Evolutionary conservation across 169 alveolate genomes (phyloP).

Genomic region (Plasmodium gaboni): DNA sequence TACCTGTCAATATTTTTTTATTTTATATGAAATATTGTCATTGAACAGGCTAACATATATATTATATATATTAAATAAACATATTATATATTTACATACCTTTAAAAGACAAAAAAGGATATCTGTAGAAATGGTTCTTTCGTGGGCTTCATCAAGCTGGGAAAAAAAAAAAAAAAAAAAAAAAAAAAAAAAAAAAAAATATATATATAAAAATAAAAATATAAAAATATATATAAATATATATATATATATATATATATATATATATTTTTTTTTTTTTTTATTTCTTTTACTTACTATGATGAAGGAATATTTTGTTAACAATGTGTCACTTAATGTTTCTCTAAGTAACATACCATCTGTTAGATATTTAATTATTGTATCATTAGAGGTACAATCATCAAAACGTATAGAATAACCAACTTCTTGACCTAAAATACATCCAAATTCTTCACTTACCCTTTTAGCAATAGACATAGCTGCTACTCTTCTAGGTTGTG

Average conservation of each 20-base stretch:
- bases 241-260: not conserved
- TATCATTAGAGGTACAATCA: constrained; percentile 96
- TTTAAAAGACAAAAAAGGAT: constrained; percentile 97
- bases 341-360: constrained; percentile 99
- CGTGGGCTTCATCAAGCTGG: constrained; percentile 99
- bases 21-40: constrained; percentile 50
- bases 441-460: constrained; percentile 98
- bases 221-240: not conserved
- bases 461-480: constrained; percentile 98
- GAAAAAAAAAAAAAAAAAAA: not conserved
- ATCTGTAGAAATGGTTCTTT: constrained; percentile 99
- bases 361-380: constrained; percentile 99
- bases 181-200: not conserved
- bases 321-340: constrained; percentile 94
- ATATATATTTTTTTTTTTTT: not conserved
- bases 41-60: constrained; percentile 33
- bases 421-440: constrained; percentile 97
- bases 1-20: constrained; percentile 88
- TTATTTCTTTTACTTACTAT: constrained; percentile 86
- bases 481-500: constrained; percentile 99
- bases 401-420: constrained; percentile 98
- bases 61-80: not conserved
- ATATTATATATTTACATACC: constrained; percentile 78
- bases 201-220: not conserved
- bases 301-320: constrained; percentile 94